Base-by-base conservation (phyloP, 2,329 filamentous ascomycete species). In the Coleophoma crateriformis region DNA sequence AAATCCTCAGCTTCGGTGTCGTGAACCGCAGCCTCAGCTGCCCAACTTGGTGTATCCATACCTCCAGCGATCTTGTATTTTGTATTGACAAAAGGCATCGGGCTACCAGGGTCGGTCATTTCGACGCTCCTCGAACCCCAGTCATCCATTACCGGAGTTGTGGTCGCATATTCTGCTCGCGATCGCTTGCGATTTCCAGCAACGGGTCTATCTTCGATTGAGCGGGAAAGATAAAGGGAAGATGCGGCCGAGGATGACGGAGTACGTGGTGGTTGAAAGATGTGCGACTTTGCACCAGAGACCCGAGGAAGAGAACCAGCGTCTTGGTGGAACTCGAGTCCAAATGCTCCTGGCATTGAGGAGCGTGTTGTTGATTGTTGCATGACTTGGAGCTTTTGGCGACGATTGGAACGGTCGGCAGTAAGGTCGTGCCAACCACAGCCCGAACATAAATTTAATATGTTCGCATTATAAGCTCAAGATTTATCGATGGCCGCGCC, bases 41-140 rank as follows among this genome's bases (percentile, higher is more conserved):
- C 37, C n/a, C 35, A 44, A n/a, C 33, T 65, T 13, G 73, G 72
- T 10, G 68, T 72, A 50, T 78, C 75, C 59, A 75, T 64, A 2
- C 75, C 76, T 37, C 72, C 73, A 34, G 73, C 74, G 4, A 78
- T 64, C 17, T 65, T 63, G 61, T 79, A 79, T 54, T 67, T 68
- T 44, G 77, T 74, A 60, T 78, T 76, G 13, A 76, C 74, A 45
- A 76, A 68, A 3, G 70, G 70, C 27, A 66, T 64, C 14, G 73
- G 74, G 48, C 60, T 59, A 40, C 51, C 56, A 19, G 61, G 57
- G 38, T 35, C 43, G 27, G 7, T 37, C 45, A 13, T 47, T 48
- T 38, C 45, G 45, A 27, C 33, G 22, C 42, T 48, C 45, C 27
- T 46, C 34, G 14, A 43, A 33, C 22, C 46, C 47, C 19, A 20